These are phyloP conservation scores for Fraxinus excelsior DNA, from an alignment of 257 asterid genomes.

Conservation along the genomic window DNA sequence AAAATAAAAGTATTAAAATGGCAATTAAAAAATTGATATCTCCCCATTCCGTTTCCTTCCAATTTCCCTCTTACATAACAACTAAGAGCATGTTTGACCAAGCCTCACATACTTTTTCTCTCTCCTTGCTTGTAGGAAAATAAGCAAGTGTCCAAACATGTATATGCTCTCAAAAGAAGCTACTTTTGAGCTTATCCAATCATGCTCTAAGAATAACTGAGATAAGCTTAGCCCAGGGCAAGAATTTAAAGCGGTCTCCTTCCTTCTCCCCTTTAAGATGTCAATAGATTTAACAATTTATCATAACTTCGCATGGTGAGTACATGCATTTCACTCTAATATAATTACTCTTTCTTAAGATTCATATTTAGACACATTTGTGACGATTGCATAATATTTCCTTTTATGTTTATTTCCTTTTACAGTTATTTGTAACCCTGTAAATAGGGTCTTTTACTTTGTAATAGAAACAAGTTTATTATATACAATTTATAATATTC, in stretches of 20 bases:
- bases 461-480: too few species aligned
- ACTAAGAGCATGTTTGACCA: background rate
- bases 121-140: too few species aligned
- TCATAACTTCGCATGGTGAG: background rate
- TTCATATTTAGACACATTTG: background rate
- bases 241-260: background rate
- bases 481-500: too few species aligned
- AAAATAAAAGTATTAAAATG: too few species aligned
- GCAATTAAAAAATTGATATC: background rate
- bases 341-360: background rate
- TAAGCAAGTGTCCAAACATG: too few species aligned
- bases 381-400: too few species aligned
- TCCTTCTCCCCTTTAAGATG: background rate
- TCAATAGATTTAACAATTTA: background rate
- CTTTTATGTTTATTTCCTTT: too few species aligned
- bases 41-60: background rate
- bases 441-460: too few species aligned
- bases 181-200: background rate
- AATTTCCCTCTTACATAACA: background rate
- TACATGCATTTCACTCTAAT: background rate
- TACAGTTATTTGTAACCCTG: too few species aligned
- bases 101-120: background rate
- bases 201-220: background rate
- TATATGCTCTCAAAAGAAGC: background rate
- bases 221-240: background rate